A percentile compares a stretch with the other conserved stretches of the same genome.
phyloP scores from a whole-genome alignment of 129 eudicot genomes.

The carrot (Daucus carota) region DH1_v3.0 NC_030388.2:22266001-22266500 shows the following conservation, averaged over 20 bases:
- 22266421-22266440: constrained; percentile 91
- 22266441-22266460: constrained; percentile 85
- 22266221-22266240: constrained; percentile 79
- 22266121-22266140: constrained; percentile 88
- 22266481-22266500: constrained; percentile 91
- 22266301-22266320: not conserved
- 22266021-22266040: constrained; percentile 37
- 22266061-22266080: constrained; percentile 82
- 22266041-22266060: constrained; percentile 92
- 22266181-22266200: constrained; percentile 93
- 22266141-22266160: constrained; percentile 84
- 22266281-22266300: not conserved
- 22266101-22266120: constrained; percentile 92
- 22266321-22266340: not conserved
- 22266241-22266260: constrained; percentile 96
- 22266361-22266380: constrained; percentile 69
- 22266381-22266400: constrained; percentile 73
- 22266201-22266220: constrained; percentile 87
- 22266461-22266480: constrained; percentile 96
- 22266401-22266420: constrained; percentile 73
- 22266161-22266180: constrained; percentile 72
- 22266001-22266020: constrained; percentile 5
- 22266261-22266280: not conserved
- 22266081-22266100: constrained; percentile 91
- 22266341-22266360: not conserved